phyloP scores from a whole-genome alignment of 768 basidiomycete species.

The Mycena venus region DNA sequence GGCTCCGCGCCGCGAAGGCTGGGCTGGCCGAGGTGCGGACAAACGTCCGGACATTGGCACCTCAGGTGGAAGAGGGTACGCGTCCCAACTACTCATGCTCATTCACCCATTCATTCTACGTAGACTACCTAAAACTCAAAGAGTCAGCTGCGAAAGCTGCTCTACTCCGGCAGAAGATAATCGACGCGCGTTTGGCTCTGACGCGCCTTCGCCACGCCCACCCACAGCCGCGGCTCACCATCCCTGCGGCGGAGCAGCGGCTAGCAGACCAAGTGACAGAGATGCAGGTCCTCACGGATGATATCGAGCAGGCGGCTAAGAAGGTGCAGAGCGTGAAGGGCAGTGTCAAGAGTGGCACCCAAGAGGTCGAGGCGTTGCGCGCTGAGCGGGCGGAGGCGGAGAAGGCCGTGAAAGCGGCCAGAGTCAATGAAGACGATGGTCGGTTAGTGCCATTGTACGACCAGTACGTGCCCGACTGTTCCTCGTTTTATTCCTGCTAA shows the following conservation, averaged over 20 bases:
- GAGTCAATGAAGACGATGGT: constrained; percentile 74
- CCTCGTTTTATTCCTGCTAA: neutral
- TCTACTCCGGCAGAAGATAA: constrained; percentile 78
- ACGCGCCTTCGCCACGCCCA: constrained; percentile 86
- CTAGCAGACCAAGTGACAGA: constrained; percentile 82
- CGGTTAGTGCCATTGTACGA: constrained; percentile 76
- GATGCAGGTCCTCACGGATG: constrained; percentile 83
- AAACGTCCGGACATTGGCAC: constrained; percentile 74
- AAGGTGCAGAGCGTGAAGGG: constrained; percentile 69
- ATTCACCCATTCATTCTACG: neutral
- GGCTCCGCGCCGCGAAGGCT: constrained; percentile 74
- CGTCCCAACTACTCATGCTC: neutral
- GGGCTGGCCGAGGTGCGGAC: constrained; percentile 71
- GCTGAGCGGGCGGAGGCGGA: constrained; percentile 78
- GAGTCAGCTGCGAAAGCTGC: constrained; percentile 66
- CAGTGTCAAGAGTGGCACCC: constrained; percentile 66
- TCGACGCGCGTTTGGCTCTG: constrained; percentile 85
- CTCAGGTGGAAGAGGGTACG: constrained; percentile 77
- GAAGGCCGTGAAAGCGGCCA: constrained; percentile 70
- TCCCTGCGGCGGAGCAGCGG: constrained; percentile 78
- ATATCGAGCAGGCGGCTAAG: constrained; percentile 67
- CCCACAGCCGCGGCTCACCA: constrained; percentile 84
- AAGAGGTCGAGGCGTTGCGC: constrained; percentile 70
- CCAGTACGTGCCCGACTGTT: constrained; percentile 60
- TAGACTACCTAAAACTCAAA: constrained; percentile 75